Base-by-base conservation (phyloP, 2,329 filamentous ascomycete species). In the Dactylellina leptospora region DNA sequence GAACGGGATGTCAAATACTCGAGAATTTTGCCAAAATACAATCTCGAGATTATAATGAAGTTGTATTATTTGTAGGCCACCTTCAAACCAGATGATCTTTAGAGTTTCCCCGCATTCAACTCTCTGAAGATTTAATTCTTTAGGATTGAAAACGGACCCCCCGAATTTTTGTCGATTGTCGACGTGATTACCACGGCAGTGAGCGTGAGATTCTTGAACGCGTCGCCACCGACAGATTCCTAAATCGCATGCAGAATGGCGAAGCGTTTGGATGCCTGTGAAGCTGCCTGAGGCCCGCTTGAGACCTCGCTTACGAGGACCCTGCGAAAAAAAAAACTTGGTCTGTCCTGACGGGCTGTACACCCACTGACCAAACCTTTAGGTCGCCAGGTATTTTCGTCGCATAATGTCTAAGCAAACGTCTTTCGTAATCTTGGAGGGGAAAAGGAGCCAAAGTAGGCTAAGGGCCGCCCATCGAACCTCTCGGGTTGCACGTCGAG, bases 401-500 rank as follows among this genome's bases (percentile, higher is more conserved):
- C 4, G 16, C n/a, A n/a, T n/a, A n/a, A n/a, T n/a, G n/a, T n/a
- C n/a, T n/a, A 38, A 42, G 48, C 25, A 53, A 42, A 16, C 13
- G 45, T 33, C 56, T 33, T 56, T 68, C 54, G 54, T 63, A 38
- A 51, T n/a, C n/a, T n/a, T 58, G 44, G 48, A 33, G 48, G 18
- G 54, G 22, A 45, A 58, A 55, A 13, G 4, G 27, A 40, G 22
- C 23, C 38, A 45, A 36, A 27, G 28, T 36, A 30, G 28, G 20
- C n/a, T n/a, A n/a, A n/a, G 40, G 11, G 8, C 13, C 4, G 23
- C 25, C 36, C 44, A 45, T 48, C 59, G 16, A 59, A 55, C 44
- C 33, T 72, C 30, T 64, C 58, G 28, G 45, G 58, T 72, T 38
- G 59, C 59, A 63, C 27, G 23, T 59, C 38, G 51, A 59, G 45